phyloP scores from a whole-genome alignment of 768 basidiomycete species.

The Phylloporus arenicola region DNA sequence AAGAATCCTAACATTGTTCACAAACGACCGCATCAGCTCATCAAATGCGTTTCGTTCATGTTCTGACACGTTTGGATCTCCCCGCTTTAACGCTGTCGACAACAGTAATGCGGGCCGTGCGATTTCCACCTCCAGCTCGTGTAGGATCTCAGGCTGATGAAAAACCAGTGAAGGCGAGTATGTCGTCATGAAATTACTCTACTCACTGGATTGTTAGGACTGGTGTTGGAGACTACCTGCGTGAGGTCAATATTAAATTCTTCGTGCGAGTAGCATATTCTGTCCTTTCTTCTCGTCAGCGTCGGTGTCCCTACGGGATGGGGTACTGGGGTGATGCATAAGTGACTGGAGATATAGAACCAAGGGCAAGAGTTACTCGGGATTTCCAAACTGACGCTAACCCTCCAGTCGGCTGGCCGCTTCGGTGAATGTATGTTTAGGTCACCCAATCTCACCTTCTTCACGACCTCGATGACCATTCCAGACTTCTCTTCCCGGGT shows the following conservation, averaged over 20 bases:
- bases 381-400: slow-evolving; percentile 89
- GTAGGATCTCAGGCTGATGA: slow-evolving; percentile 52
- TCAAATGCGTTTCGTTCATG: slow-evolving; percentile 75
- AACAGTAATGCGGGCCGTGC: slow-evolving; percentile 67
- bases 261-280: slow-evolving; percentile 91
- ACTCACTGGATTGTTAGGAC: slow-evolving; percentile 48
- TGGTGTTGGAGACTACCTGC: slow-evolving; percentile 64
- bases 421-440: slow-evolving; percentile 85
- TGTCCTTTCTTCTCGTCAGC: slow-evolving; percentile 73
- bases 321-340: slow-evolving; percentile 39
- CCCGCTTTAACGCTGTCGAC: slow-evolving; percentile 63
- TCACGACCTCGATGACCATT: slow-evolving; percentile 58
- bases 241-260: slow-evolving; percentile 92
- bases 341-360: background rate
- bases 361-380: slow-evolving; percentile 51
- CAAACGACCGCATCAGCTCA: slow-evolving; percentile 85
- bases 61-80: slow-evolving; percentile 53
- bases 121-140: slow-evolving; percentile 91
- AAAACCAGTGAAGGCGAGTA: slow-evolving; percentile 1
- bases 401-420: slow-evolving; percentile 80
- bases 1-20: slow-evolving; percentile 89
- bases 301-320: slow-evolving; percentile 62
- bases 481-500: slow-evolving; percentile 75
- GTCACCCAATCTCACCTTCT: slow-evolving; percentile 80
- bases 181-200: background rate